Evolutionary conservation across 2,329 filamentous ascomycete species (phyloP), one percentile per base, ranked within the genome.

Genomic region (Talaromyces sp.): DNA sequence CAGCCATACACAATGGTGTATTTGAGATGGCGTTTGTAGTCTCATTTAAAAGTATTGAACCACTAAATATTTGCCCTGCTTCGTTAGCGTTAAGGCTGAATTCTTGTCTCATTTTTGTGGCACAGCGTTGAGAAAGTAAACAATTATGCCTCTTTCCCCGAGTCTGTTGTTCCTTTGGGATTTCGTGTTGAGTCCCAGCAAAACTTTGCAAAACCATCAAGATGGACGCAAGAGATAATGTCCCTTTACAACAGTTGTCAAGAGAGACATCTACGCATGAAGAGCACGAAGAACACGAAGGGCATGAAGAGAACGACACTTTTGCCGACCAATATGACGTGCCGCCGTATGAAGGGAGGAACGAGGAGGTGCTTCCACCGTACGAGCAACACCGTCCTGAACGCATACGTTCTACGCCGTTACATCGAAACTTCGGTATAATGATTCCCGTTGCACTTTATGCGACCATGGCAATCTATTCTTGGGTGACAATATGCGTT

Each of bases 401-500:
- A 19, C 43, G 31, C 13, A 41, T 52, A 33, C 33, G 35, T 22
- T 64, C 62, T 43, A 60, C 56, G 22, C 56, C 62, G 19, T 33
- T 64, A 24, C 56, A 59, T 31, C 54, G 45, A 24, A 54, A 52
- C 11, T 13, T 50, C 22, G 22, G n/a, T 16, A 52, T 64, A 31
- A 22, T 64, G 11, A 13, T 64, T 52, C 62, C 62, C 10, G 37
- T 47, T 24, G 35, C 35, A n/a, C 16, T 60, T 10, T 64, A 64
- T 37, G 35, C 62, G 35, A 14, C 33, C 11, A 52, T 60, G 22
- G 62, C 47, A 10, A 16, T 60, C 19, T 64, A 60, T 43, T 64
- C 62, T 24, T 64, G 62, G 62, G 54, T 54, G 24, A 52, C 41
- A 9, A 35, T 64, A 11, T 64, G 56, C 27, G 27, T 43, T 37